A percentile compares a stretch with the other conserved stretches of the same genome.
These are phyloP conservation scores for Phytophthora rubi DNA, from an alignment of 352 stramenopile genomes.

Conservation along the genomic window DNA sequence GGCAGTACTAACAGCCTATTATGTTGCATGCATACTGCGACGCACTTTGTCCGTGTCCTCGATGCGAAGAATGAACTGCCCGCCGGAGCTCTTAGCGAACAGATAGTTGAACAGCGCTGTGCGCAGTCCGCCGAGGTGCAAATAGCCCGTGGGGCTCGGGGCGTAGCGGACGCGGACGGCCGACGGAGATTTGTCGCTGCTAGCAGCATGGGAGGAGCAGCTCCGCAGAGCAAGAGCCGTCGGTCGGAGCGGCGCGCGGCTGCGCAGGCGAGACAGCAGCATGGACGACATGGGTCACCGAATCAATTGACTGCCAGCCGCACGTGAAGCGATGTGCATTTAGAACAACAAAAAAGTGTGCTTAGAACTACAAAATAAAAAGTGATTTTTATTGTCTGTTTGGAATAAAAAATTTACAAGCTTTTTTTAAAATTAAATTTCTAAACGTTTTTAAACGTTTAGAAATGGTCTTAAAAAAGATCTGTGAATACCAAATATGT, in stretches of 20 bases:
- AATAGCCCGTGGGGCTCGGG: constrained; percentile 89
- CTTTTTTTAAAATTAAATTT: no score
- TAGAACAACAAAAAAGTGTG: background rate
- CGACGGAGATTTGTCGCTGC: constrained; percentile 4
- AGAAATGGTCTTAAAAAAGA: background rate
- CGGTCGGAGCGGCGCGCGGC: constrained; percentile 7
- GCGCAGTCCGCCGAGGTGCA: constrained; percentile 91
- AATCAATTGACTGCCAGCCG: constrained; percentile 12
- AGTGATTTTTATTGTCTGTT: no score
- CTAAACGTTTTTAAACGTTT: no score
- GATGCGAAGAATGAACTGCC: constrained; percentile 91
- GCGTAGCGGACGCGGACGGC: constrained; percentile 86
- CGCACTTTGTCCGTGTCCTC: constrained; percentile 93
- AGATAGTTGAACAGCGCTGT: constrained; percentile 95
- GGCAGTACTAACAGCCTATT: background rate
- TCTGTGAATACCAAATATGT: background rate
- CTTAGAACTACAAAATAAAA: no score
- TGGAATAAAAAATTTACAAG: no score
- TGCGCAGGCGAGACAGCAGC: constrained; percentile 34
- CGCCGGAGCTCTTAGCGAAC: constrained; percentile 84
- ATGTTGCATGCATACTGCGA: background rate
- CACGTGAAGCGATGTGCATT: constrained; percentile 2
- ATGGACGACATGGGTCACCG: constrained; percentile 14
- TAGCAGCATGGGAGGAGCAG: constrained; percentile 16
- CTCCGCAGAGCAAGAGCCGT: constrained; percentile 23